Evolutionary conservation across 1,284 basidiomycete genomes (phyloP).

Genomic region (Vanrija humicola): DNA sequence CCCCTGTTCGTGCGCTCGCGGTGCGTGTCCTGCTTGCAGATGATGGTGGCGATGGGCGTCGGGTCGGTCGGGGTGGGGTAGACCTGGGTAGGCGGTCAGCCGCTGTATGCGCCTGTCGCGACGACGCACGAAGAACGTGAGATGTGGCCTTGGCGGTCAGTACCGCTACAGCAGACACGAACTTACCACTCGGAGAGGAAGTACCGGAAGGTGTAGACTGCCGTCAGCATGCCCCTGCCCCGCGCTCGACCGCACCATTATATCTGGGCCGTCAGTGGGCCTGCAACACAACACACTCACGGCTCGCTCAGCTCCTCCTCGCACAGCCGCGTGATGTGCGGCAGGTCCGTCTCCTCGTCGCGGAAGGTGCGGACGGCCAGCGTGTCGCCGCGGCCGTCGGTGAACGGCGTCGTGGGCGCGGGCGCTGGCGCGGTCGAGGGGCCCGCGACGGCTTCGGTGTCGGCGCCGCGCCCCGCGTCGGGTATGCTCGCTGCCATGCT

Average conservation of each 20-base stretch:
- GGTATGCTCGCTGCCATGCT: background rate
- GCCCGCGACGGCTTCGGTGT: background rate
- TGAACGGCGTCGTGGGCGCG: slow-evolving; percentile 5
- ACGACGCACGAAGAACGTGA: slow-evolving; percentile 71
- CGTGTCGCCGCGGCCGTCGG: slow-evolving; percentile 18
- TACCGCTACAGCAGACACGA: background rate
- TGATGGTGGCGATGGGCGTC: slow-evolving; percentile 79
- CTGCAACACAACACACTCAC: slow-evolving; percentile 54
- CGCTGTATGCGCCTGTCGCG: background rate
- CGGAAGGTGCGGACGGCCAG: slow-evolving; percentile 33
- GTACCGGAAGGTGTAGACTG: slow-evolving; percentile 60
- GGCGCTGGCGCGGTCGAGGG: slow-evolving; percentile 1
- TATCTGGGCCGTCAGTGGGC: slow-evolving; percentile 15
- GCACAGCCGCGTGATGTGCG: slow-evolving; percentile 77
- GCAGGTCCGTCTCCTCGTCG: slow-evolving; percentile 64
- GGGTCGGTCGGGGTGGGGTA: slow-evolving; percentile 17
- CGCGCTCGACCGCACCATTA: slow-evolving; percentile 15
- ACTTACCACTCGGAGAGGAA: slow-evolving; percentile 86
- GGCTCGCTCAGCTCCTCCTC: slow-evolving; percentile 91
- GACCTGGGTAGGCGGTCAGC: slow-evolving; percentile 14
- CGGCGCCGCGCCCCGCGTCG: background rate
- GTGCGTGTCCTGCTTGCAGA: slow-evolving; percentile 92
- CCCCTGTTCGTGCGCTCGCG: slow-evolving; percentile 72
- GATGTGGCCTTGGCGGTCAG: slow-evolving; percentile 68
- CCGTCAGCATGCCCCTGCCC: background rate